Conservation (phyloP, 768 basidiomycete species). For the Trametes maxima region DNA sequence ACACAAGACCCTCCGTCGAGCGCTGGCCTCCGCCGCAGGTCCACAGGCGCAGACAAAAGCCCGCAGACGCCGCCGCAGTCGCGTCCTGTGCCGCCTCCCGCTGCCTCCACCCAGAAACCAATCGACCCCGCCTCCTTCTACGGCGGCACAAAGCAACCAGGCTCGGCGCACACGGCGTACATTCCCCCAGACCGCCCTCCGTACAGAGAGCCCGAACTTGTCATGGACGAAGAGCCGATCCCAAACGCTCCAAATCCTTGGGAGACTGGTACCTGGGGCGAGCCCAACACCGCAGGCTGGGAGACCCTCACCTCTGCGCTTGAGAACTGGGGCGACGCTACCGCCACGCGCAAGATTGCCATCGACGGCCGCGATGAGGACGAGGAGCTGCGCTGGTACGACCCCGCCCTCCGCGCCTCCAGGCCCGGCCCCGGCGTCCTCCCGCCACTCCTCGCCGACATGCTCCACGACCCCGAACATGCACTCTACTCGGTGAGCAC, state of each 20-base stretch:
- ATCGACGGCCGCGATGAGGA: constrained; percentile 62
- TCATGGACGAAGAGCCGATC: constrained; percentile 28
- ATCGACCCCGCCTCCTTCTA: constrained; percentile 23
- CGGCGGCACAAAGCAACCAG: constrained; percentile 19
- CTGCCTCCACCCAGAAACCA: background rate
- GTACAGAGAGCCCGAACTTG: constrained; percentile 36
- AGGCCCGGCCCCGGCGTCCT: constrained; percentile 71
- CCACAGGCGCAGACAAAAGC: constrained; percentile 4
- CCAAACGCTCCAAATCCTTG: constrained; percentile 6
- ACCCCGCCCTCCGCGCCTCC: constrained; percentile 47
- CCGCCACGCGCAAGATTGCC: constrained; percentile 28
- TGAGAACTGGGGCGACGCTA: constrained; percentile 15
- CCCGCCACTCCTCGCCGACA: constrained; percentile 65
- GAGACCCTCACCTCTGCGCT: background rate
- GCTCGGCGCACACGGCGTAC: constrained; percentile 42
- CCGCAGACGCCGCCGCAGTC: constrained; percentile 17
- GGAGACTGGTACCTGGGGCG: background rate
- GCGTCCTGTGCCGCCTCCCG: background rate
- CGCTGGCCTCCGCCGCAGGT: constrained; percentile 10
- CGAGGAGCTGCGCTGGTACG: constrained; percentile 77
- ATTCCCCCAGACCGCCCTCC: constrained; percentile 30
- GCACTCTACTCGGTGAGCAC: constrained; percentile 62
- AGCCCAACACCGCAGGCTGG: constrained; percentile 12
- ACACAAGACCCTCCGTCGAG: constrained; percentile 12
- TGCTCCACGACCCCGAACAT: constrained; percentile 73